A percentile compares a stretch with the other conserved stretches of the same genome.
phyloP scores from a whole-genome alignment of 2,329 filamentous ascomycete genomes.

The Tolypocladium nubicola region DNA sequence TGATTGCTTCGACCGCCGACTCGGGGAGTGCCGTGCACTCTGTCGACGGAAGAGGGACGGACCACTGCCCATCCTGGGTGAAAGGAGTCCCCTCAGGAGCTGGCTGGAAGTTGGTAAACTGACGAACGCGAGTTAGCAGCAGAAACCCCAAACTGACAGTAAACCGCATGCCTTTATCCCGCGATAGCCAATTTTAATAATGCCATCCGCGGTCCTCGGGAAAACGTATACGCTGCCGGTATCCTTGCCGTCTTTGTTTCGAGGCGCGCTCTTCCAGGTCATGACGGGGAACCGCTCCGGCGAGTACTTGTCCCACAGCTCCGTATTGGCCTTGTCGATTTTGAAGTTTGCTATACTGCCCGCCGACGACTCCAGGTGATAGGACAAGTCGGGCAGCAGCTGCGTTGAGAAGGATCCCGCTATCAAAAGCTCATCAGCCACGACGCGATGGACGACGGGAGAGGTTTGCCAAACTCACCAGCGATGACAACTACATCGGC shows the following conservation, averaged over 20 bases:
- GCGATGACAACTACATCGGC: slow-evolving; percentile 14
- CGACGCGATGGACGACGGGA: neutral
- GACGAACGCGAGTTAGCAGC: neutral
- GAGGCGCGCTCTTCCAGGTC: slow-evolving; percentile 18
- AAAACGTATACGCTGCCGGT: slow-evolving; percentile 18
- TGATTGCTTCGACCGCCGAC: slow-evolving; percentile 12
- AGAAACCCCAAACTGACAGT: neutral
- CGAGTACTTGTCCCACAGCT: slow-evolving; percentile 21
- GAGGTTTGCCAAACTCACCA: slow-evolving; percentile 7
- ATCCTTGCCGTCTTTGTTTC: slow-evolving; percentile 16
- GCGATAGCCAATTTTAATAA: slow-evolving; percentile 18
- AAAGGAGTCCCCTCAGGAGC: slow-evolving; percentile 16
- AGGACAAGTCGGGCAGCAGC: slow-evolving; percentile 15
- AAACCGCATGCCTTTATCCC: slow-evolving; percentile 15
- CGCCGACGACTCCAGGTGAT: slow-evolving; percentile 18
- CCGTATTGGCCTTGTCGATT: slow-evolving; percentile 10
- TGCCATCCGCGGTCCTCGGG: slow-evolving; percentile 14
- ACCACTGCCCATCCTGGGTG: slow-evolving; percentile 19
- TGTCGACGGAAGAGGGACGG: slow-evolving; percentile 14
- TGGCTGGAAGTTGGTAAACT: slow-evolving; percentile 21
- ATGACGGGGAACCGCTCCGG: slow-evolving; percentile 19
- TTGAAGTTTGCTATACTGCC: slow-evolving; percentile 18
- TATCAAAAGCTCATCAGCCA: neutral
- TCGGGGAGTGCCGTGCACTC: slow-evolving; percentile 6
- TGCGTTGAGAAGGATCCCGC: slow-evolving; percentile 21